These are phyloP conservation scores for Ceratocystis diversiconidia DNA, from an alignment of 2,329 filamentous ascomycete genomes.

Conservation along the genomic window DNA sequence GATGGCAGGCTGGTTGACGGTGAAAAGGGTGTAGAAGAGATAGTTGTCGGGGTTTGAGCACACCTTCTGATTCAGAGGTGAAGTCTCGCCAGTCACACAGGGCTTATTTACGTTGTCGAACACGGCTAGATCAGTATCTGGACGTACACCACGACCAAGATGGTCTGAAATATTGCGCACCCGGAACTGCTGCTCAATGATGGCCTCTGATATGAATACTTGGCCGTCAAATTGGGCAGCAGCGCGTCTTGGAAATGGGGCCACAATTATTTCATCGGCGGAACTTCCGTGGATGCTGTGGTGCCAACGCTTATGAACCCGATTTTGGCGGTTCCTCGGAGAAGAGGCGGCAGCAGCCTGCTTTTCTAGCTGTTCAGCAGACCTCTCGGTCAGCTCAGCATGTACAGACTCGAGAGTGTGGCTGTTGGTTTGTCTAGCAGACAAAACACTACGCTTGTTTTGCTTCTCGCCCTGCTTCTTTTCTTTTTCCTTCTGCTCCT, in stretches of 20 bases:
- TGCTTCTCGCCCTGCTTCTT: background rate
- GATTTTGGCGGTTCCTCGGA: constrained; percentile 19
- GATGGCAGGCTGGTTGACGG: constrained; percentile 24
- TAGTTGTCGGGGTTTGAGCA: constrained; percentile 34
- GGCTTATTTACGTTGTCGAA: constrained; percentile 32
- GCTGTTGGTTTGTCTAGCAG: background rate
- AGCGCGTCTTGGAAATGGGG: constrained; percentile 28
- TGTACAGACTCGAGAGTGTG: background rate
- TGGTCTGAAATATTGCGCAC: constrained; percentile 30
- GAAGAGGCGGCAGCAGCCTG: constrained; percentile 17
- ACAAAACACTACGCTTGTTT: background rate
- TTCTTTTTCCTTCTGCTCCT: background rate
- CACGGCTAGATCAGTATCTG: constrained; percentile 24
- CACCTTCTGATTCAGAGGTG: constrained; percentile 18
- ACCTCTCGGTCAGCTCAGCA: constrained; percentile 8
- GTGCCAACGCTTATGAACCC: constrained; percentile 16
- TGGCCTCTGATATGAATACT: constrained; percentile 30
- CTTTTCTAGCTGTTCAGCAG: constrained; percentile 10
- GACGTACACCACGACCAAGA: constrained; percentile 30
- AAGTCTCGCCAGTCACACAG: constrained; percentile 26
- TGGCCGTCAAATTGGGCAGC: constrained; percentile 31
- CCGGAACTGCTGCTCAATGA: constrained; percentile 36
- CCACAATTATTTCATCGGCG: constrained; percentile 23
- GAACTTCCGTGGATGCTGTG: constrained; percentile 16
- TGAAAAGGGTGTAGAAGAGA: constrained; percentile 40